phyloP scores from a whole-genome alignment of 768 basidiomycete species.

The Psilocybe cyanescens region DNA sequence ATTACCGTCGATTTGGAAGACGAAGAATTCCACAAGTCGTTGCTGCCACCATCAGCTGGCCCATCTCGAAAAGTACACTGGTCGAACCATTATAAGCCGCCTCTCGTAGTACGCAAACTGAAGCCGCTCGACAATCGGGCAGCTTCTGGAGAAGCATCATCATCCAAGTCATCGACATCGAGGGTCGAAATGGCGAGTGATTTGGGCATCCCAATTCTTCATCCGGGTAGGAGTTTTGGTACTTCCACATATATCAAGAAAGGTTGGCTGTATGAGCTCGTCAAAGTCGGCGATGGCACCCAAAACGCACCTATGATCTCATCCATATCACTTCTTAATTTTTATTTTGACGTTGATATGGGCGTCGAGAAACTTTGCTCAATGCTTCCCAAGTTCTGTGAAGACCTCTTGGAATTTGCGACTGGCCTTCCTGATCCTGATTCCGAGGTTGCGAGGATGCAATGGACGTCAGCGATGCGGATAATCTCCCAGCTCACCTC shows the following conservation, averaged over 20 bases:
- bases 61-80: neutral
- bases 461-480: conserved; percentile 45
- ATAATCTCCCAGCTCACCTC: conserved; percentile 50
- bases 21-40: conserved; percentile 41
- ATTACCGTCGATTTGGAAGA: conserved; percentile 51
- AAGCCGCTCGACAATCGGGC: neutral
- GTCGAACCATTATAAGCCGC: neutral
- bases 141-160: neutral
- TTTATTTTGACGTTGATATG: conserved; percentile 48
- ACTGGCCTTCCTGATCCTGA: conserved; percentile 40
- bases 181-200: conserved; percentile 42
- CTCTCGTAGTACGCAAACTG: neutral
- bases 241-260: conserved; percentile 58
- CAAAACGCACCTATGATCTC: conserved; percentile 31
- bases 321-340: conserved; percentile 38
- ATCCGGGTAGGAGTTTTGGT: conserved; percentile 55
- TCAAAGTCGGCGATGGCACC: conserved; percentile 37
- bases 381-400: conserved; percentile 49
- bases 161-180: neutral
- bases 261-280: conserved; percentile 63
- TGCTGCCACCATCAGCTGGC: conserved; percentile 23
- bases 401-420: conserved; percentile 43
- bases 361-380: conserved; percentile 45
- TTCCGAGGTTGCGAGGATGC: conserved; percentile 27
- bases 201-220: conserved; percentile 53